Evolutionary conservation across 2,329 filamentous ascomycete genomes (phyloP).

Genomic region (Magnaporthiopsis incrustans): DNA sequence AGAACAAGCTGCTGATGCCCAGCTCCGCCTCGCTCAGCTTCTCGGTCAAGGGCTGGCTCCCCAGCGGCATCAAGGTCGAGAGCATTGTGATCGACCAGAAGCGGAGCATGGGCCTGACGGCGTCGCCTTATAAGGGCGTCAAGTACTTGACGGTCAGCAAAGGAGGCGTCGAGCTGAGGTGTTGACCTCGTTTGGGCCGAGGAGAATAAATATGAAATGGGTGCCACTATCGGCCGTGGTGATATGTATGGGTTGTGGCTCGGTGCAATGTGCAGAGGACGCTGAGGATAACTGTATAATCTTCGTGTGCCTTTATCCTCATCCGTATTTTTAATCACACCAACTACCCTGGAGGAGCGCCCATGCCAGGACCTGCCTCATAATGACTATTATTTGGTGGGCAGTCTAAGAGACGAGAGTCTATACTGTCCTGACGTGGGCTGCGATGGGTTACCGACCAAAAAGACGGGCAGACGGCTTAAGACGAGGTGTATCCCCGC

Average conservation of each 20-base stretch:
- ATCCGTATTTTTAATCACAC: too few relatives aligned
- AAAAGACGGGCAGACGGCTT: too few relatives aligned
- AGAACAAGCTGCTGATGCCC: conserved; percentile 73
- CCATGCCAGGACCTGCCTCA: background rate
- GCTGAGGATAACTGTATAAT: too few relatives aligned
- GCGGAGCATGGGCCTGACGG: conserved; percentile 77
- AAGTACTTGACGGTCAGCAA: conserved; percentile 83
- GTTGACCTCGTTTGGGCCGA: conserved; percentile 26
- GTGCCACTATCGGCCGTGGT: too few relatives aligned
- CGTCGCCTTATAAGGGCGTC: conserved; percentile 92
- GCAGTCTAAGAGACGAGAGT: conserved; percentile 9
- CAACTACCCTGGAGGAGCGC: too few relatives aligned
- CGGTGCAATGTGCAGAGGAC: too few relatives aligned
- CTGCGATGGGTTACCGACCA: too few relatives aligned
- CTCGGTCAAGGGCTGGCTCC: conserved; percentile 59
- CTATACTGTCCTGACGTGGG: too few relatives aligned
- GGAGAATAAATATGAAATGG: too few relatives aligned
- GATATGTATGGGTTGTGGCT: too few relatives aligned
- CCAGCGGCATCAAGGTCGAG: conserved; percentile 60
- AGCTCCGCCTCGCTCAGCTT: conserved; percentile 68
- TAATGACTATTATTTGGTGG: background rate
- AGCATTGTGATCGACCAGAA: conserved; percentile 63
- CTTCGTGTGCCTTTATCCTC: too few relatives aligned
- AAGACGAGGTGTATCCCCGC: too few relatives aligned
- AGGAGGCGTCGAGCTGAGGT: conserved; percentile 55